phyloP scores from a whole-genome alignment of 1,139 yeast genomes.

The Nadsonia starkeyi-henricii region DNA sequence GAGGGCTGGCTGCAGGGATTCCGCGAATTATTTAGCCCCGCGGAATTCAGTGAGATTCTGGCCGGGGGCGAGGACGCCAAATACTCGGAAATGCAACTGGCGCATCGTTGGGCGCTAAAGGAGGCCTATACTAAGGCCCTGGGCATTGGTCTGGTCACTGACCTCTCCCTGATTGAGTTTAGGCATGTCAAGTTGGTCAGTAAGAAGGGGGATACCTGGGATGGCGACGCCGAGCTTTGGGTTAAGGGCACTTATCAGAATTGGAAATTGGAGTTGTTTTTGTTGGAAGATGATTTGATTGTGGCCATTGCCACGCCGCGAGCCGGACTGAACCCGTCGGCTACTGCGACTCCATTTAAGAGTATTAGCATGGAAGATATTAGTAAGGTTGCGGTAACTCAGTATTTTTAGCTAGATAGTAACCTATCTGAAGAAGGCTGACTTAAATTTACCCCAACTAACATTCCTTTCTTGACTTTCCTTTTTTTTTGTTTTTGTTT shows the following conservation, averaged over 20 bases:
- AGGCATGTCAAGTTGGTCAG: slow-evolving; percentile 1
- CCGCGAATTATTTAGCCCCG: slow-evolving; percentile 33
- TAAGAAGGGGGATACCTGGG: slow-evolving; percentile 2
- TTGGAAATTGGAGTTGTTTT: slow-evolving; percentile 4
- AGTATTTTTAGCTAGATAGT: no score
- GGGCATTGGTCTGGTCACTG: slow-evolving; percentile 36
- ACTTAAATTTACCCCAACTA: no score
- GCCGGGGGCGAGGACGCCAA: slow-evolving; percentile 9
- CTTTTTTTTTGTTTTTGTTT: no score
- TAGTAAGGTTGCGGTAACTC: background rate
- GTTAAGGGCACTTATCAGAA: slow-evolving; percentile 4
- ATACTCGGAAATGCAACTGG: slow-evolving; percentile 23
- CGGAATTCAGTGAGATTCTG: slow-evolving; percentile 23
- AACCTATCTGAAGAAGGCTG: no score
- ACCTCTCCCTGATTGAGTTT: slow-evolving; percentile 4
- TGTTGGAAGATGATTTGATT: slow-evolving; percentile 3
- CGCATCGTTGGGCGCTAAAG: slow-evolving; percentile 58
- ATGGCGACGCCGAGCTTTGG: slow-evolving; percentile 3
- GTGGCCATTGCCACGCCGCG: slow-evolving; percentile 4
- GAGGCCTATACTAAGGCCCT: slow-evolving; percentile 52
- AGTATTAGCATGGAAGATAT: slow-evolving; percentile 1
- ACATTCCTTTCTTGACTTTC: no score
- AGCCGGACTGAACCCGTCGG: background rate
- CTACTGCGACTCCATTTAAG: slow-evolving; percentile 1
- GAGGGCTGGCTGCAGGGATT: slow-evolving; percentile 31